Base-by-base conservation (phyloP, 306 rosid genomes). In the Astragalus glycyphyllos region DNA sequence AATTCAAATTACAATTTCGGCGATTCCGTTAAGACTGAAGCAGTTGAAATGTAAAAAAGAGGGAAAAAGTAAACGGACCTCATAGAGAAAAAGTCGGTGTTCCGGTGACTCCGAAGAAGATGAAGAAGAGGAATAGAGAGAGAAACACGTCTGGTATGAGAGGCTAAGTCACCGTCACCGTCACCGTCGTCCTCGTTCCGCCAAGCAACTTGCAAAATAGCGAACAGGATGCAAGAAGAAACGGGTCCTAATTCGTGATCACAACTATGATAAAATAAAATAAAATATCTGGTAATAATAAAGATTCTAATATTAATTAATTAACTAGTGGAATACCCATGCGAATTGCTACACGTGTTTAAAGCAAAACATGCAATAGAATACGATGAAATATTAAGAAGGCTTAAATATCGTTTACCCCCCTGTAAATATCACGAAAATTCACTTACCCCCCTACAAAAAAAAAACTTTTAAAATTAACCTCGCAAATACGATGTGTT, bases 41-140 rank as follows among this genome's bases (percentile, higher is more conserved):
- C 48, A 55, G 40, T 0, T 20, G 48, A 64, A 65, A 5, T 34
- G 14, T 7, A 8, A 16, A 35, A 58, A 7, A 0, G 55, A 1
- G 17, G 3, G 8, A n/a, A 4, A 31, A 3, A 31, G 29, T 7
- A 6, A 63, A 51, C 37, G 7, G 4, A 78, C 82, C 82, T 74
- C 42, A 48, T 12, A 50, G 50, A 69, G 16, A 64, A 74, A 58
- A 1, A 6, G 4, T 37, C 32, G 85, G 74, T 56, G 80, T 49
- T 61, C 9, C 35, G 59, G 42, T 11, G 16, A 38, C 12, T 32
- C 44, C 0, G 37, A n/a, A 41, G 56, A 75, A 26, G 1, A 26
- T 26, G 31, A 26, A 57, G 3, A 16, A 7, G 45, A 13, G 8
- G 8, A 35, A 55, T 41, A 37, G 4, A 11, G 44, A 58, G 58